Percentiles rank a stretch among this genome's conserved stretches.
Conservation (phyloP, 1,284 basidiomycete species). For the Cutaneotrichosporon mucoides region DNA sequence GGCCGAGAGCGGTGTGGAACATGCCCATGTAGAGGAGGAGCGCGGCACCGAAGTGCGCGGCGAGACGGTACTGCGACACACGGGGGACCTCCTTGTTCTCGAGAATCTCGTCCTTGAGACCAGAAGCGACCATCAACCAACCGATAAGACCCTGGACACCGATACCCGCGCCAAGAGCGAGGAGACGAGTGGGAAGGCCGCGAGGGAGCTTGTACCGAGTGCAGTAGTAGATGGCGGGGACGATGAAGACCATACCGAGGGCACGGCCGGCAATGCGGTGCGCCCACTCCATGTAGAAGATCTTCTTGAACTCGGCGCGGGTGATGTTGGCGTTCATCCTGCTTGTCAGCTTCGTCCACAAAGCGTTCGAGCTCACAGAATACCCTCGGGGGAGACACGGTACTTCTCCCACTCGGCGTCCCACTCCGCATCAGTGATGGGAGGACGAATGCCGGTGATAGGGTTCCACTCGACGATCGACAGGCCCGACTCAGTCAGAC, state of each 20-base stretch:
- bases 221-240: slow-evolving; percentile 75
- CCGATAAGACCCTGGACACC: slow-evolving; percentile 85
- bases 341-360: not conserved
- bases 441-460: slow-evolving; percentile 83
- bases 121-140: slow-evolving; percentile 99
- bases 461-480: slow-evolving; percentile 99
- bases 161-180: slow-evolving; percentile 71
- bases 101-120: slow-evolving; percentile 77
- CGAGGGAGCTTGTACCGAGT: slow-evolving; percentile 63
- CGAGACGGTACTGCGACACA: slow-evolving; percentile 94
- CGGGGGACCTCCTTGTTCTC: slow-evolving; percentile 78
- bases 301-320: slow-evolving; percentile 87
- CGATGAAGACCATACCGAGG: slow-evolving; percentile 73
- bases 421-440: slow-evolving; percentile 75
- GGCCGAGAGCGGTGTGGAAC: slow-evolving; percentile 74
- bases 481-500: slow-evolving; percentile 94
- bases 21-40: slow-evolving; percentile 88
- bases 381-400: slow-evolving; percentile 90
- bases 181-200: slow-evolving; percentile 61
- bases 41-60: slow-evolving; percentile 90
- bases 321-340: slow-evolving; percentile 86
- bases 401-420: slow-evolving; percentile 91
- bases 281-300: slow-evolving; percentile 99
- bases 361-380: slow-evolving; percentile 62
- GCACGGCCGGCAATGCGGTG: slow-evolving; percentile 90